phyloP scores from a whole-genome alignment of 1,139 yeast species.

The Geotrichum citri-aurantii region DNA sequence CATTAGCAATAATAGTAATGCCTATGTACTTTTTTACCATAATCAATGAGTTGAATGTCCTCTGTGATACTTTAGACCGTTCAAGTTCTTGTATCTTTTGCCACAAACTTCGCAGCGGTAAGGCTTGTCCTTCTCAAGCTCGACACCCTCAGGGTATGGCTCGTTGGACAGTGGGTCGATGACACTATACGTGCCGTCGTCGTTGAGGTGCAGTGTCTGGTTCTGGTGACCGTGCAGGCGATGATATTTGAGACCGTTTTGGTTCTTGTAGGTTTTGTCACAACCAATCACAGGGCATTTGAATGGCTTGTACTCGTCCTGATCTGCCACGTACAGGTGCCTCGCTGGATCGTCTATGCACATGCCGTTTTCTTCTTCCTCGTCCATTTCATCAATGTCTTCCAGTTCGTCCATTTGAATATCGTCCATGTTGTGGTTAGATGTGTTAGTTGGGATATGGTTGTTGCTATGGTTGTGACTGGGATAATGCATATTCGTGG shows the following conservation, averaged over 20 bases:
- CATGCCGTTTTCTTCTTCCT: slow-evolving; percentile 24
- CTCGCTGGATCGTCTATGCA: slow-evolving; percentile 77
- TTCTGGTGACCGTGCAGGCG: slow-evolving; percentile 95
- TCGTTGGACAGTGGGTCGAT: slow-evolving; percentile 90
- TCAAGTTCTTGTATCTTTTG: slow-evolving; percentile 88
- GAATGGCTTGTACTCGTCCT: slow-evolving; percentile 89
- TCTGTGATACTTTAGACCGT: slow-evolving; percentile 93
- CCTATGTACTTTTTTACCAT: slow-evolving; percentile 62
- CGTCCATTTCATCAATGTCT: slow-evolving; percentile 21
- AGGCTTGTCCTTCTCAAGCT: slow-evolving; percentile 95
- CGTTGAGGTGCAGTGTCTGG: slow-evolving; percentile 82
- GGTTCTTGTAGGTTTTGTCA: slow-evolving; percentile 94
- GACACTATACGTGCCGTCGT: slow-evolving; percentile 88
- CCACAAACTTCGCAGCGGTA: slow-evolving; percentile 98
- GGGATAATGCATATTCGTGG: neutral
- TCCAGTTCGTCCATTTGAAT: slow-evolving; percentile 2
- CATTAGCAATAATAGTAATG: slow-evolving; percentile 46
- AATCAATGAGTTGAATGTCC: slow-evolving; percentile 90
- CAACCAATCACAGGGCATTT: slow-evolving; percentile 98
- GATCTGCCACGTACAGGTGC: slow-evolving; percentile 85
- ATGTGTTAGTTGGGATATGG: slow-evolving; percentile 23
- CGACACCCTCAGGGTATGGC: slow-evolving; percentile 84
- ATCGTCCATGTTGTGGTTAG: slow-evolving; percentile 23
- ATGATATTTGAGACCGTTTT: slow-evolving; percentile 94
- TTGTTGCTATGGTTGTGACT: slow-evolving; percentile 26